phyloP scores from a whole-genome alignment of 2,329 filamentous ascomycete species.

The Pestalotiopsis fici region DNA sequence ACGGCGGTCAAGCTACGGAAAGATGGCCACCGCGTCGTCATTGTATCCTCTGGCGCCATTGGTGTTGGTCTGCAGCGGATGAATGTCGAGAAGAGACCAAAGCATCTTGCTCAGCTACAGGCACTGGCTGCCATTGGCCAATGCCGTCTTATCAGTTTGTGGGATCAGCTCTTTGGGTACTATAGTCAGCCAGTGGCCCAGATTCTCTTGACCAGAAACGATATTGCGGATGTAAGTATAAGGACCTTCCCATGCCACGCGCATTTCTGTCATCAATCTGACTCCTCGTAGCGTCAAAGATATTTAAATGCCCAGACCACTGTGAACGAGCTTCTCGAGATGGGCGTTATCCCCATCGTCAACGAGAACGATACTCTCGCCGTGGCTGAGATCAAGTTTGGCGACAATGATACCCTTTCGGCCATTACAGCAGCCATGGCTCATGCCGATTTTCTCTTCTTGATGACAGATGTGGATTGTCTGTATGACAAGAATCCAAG shows the following conservation, averaged over 20 bases:
- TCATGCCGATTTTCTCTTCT: conserved; percentile 91
- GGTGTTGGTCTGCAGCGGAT: conserved; percentile 90
- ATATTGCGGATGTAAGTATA: conserved; percentile 84
- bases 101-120: conserved; percentile 87
- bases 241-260: background rate
- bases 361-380: conserved; percentile 98
- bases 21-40: conserved; percentile 91
- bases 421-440: conserved; percentile 98
- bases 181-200: conserved; percentile 90
- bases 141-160: conserved; percentile 90
- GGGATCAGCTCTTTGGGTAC: conserved; percentile 90
- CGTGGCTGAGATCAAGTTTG: conserved; percentile 98
- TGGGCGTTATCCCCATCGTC: conserved; percentile 97
- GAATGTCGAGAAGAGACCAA: conserved; percentile 84
- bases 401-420: conserved; percentile 96
- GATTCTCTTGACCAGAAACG: conserved; percentile 89
- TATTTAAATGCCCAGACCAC: conserved; percentile 98
- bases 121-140: conserved; percentile 95
- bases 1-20: conserved; percentile 84
- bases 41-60: conserved; percentile 96
- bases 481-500: conserved; percentile 96
- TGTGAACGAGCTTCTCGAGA: conserved; percentile 82
- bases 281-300: conserved; percentile 72
- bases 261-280: background rate
- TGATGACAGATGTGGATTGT: conserved; percentile 99